Evolutionary conservation across 2,329 filamentous ascomycete species (phyloP), one percentile per base, ranked within the genome.

Genomic region (Beauveria medogensis): DNA sequence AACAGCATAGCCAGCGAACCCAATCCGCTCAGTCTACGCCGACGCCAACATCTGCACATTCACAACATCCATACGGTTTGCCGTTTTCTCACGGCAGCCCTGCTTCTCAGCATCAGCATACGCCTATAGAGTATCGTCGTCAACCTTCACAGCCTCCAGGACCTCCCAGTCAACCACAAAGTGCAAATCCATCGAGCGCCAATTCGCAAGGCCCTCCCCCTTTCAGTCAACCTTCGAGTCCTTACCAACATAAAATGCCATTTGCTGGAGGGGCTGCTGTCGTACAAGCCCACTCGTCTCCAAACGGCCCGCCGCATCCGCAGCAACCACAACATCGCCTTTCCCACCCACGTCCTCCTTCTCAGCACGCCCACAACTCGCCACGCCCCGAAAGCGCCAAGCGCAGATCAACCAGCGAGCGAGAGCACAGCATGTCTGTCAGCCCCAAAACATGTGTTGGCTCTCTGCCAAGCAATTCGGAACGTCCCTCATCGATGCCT

Each of bases 361-460:
- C 73, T 57, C 74, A 79, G 60, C 73, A 73, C 64, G 70, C 74
- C 54, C 78, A 80, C 72, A 80, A 81, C 56, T 74, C 74, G 41
- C 70, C 73, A 20, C 68, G 69, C 22, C 67, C 71, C 44, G 77
- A 79, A 63, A 77, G 78, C 64, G 76, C 76, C 71, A 73, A 82
- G 69, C 78, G 80, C 48, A 77, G 80, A 62, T 80, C 81, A 48
- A 79, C 80, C 54, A 80, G 80, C 64, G 87, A 91, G 60, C 82
- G 88, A 67, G 89, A 90, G 63, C 78, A 82, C 55, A 90, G 87
- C 70, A 72, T 88, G 58, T 92, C 89, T 69, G 84, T 93, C 55
- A 93, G 89, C 70, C 90, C 91, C 34, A 92, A 91, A 74, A 91
- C 89, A 41, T 80, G 82, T 64, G 76, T 87, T 18, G 75, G 80